These are phyloP conservation scores for Smittium mucronatum DNA, from an alignment of 371 early-diverging fungal genomes.

Conservation along the genomic window DNA sequence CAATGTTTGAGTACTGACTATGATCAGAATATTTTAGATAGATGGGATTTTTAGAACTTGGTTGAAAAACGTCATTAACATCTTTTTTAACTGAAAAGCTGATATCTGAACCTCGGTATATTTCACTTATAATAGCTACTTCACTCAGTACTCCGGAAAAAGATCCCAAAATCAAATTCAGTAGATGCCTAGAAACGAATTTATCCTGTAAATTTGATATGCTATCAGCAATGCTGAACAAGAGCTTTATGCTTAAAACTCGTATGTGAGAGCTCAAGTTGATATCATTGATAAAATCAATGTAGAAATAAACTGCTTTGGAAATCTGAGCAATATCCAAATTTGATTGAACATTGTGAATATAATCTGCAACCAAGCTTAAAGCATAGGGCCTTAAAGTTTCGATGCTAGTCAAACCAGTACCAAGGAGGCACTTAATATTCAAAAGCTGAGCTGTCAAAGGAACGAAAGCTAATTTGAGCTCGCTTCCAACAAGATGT, in stretches of 20 bases:
- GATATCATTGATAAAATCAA: conserved; percentile 78
- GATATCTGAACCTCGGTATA: background rate
- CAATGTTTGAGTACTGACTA: background rate
- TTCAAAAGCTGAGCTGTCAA: conserved; percentile 79
- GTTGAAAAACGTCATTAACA: background rate
- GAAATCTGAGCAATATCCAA: conserved; percentile 63
- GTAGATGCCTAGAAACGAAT: conserved; percentile 53
- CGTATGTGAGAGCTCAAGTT: conserved; percentile 78
- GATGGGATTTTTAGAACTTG: background rate
- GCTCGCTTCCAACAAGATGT: conserved; percentile 86
- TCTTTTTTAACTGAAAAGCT: background rate
- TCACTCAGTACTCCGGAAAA: conserved; percentile 35
- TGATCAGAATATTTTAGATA: background rate
- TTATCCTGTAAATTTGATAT: conserved; percentile 55
- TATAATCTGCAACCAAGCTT: conserved; percentile 87
- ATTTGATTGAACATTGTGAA: conserved; percentile 84
- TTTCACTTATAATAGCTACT: background rate
- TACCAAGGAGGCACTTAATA: conserved; percentile 82
- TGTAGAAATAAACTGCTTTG: conserved; percentile 74
- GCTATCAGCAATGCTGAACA: conserved; percentile 83
- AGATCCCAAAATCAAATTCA: conserved; percentile 73
- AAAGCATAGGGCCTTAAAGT: conserved; percentile 83
- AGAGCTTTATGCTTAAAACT: conserved; percentile 87
- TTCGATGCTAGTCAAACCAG: conserved; percentile 84
- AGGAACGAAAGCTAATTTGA: conserved; percentile 70